Evolutionary conservation across 2,329 filamentous ascomycete genomes (phyloP).

Genomic region (Stylonectria norvegica): DNA sequence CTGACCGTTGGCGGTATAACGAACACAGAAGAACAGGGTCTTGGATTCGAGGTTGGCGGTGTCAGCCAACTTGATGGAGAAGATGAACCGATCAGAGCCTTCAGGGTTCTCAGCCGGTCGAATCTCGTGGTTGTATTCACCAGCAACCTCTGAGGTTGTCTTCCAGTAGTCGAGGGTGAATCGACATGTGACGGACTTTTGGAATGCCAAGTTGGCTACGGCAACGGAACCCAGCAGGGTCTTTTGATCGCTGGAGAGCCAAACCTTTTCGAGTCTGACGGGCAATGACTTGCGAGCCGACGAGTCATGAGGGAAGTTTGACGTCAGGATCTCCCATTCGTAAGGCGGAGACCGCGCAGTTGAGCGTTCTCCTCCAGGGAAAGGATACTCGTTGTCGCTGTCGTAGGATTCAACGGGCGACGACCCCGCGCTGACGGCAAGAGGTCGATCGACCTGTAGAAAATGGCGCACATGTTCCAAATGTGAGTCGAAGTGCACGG

Average conservation of each 20-base stretch:
- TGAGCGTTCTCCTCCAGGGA: conserved; percentile 49
- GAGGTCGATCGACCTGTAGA: conserved; percentile 84
- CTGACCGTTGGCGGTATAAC: conserved; percentile 77
- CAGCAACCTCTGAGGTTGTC: conserved; percentile 89
- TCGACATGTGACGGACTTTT: conserved; percentile 83
- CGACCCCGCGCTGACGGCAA: conserved; percentile 92
- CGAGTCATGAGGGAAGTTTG: conserved; percentile 69
- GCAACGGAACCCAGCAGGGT: conserved; percentile 77
- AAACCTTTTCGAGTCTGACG: conserved; percentile 81
- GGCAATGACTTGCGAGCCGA: conserved; percentile 58
- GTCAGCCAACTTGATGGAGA: conserved; percentile 89
- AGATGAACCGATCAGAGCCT: conserved; percentile 84
- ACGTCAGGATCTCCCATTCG: conserved; percentile 83
- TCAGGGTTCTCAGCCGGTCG: conserved; percentile 61
- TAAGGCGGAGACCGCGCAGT: conserved; percentile 49
- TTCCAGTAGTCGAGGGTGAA: conserved; percentile 99
- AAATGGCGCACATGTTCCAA: conserved; percentile 96
- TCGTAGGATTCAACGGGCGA: conserved; percentile 88
- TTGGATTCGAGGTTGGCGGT: conserved; percentile 88
- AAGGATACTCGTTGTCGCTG: conserved; percentile 86
- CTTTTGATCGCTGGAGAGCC: conserved; percentile 84
- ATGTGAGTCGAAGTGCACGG: conserved; percentile 97
- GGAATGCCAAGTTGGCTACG: conserved; percentile 84
- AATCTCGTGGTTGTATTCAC: conserved; percentile 82
- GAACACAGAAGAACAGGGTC: conserved; percentile 87